Evolutionary conservation across 2,329 filamentous ascomycete species (phyloP), one percentile per base, ranked within the genome.

Genomic region (Colletotrichum shisoi): DNA sequence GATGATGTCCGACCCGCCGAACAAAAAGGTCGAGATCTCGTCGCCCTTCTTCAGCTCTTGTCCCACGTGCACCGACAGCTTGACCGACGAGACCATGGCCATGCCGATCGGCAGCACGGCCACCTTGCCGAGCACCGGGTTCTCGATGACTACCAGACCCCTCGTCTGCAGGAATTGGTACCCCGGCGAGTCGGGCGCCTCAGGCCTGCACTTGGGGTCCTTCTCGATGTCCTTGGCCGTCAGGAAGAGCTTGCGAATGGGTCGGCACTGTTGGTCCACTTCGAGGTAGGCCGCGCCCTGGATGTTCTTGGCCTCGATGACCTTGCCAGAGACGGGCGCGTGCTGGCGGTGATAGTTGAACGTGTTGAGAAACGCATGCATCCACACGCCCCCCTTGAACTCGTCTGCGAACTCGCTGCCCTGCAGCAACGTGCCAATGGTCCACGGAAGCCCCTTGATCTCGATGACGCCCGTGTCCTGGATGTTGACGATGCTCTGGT

Each of bases 91-190:
- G 0, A 82, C 77, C 37, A 78, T 76, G 4, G 78, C 79, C 80
- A 82, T 82, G 9, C 80, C 79, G 59, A 82, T 78, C 0, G 80
- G 80, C 31, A 82, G 59, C 19, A 82, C 73, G 1, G 78, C 80
- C 5, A 82, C 79, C 19, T 75, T 69, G 2, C 80, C 79, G 13
- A 77, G 57, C 13, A 70, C 64, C 0, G 74, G 68, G 5, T 75
- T 78, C 0, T 81, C 74, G 13, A 82, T 76, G n/a, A 82, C 62
- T 1, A 81, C 69, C 24, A 78, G 62, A 2, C 79, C 80, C 3
- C 79, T 72, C 3, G 75, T 76, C 68, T 81, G 79, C 6, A 75
- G 69, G 63, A 78, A 81, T 67, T 81, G 79, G 59, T 80, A 81
- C 0, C 79, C 79, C 1, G 77, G 71, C 3, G 45, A 71, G 62